Evolutionary conservation across 176 grass and related monocot species (phyloP).

Genomic region (Oryza coarctata): DNA sequence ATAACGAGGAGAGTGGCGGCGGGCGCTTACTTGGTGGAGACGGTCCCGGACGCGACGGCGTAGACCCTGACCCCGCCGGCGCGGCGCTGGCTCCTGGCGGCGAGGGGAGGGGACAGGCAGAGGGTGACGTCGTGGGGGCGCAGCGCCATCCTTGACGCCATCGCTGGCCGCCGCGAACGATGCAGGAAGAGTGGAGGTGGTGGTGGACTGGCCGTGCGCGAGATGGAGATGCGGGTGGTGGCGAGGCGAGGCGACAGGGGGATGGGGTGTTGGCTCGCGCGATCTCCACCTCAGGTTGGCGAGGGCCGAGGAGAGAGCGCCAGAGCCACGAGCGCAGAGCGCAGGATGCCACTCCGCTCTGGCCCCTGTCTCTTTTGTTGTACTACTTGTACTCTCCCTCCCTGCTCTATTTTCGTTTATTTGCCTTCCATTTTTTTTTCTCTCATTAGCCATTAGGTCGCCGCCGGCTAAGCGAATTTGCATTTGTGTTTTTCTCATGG

Average conservation of each 20-base stretch:
- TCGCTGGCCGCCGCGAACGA: not conserved
- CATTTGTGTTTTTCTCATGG: too few species aligned
- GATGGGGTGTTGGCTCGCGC: not conserved
- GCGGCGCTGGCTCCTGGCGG: not conserved
- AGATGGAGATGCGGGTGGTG: constrained; percentile 33
- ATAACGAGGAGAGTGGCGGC: not conserved
- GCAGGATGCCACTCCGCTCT: constrained; percentile 10
- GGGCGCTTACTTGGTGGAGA: constrained; percentile 49
- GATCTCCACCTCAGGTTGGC: constrained; percentile 39
- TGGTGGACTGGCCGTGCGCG: not conserved
- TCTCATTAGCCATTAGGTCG: too few species aligned
- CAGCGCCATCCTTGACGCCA: constrained; percentile 57
- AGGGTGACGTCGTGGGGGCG: constrained; percentile 37
- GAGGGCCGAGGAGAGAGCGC: not conserved
- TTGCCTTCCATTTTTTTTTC: too few species aligned
- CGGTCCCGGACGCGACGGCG: constrained; percentile 45
- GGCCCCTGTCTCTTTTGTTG: not conserved
- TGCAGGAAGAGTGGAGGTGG: not conserved
- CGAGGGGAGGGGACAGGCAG: constrained; percentile 34
- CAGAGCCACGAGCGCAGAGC: not conserved
- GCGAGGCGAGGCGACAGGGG: not conserved
- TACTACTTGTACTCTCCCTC: too few species aligned
- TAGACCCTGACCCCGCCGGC: constrained; percentile 20
- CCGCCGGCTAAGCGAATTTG: too few species aligned
- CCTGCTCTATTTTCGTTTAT: too few species aligned